Base-by-base conservation (phyloP, 2,329 filamentous ascomycete species). In the Penicillium sp. region DNA sequence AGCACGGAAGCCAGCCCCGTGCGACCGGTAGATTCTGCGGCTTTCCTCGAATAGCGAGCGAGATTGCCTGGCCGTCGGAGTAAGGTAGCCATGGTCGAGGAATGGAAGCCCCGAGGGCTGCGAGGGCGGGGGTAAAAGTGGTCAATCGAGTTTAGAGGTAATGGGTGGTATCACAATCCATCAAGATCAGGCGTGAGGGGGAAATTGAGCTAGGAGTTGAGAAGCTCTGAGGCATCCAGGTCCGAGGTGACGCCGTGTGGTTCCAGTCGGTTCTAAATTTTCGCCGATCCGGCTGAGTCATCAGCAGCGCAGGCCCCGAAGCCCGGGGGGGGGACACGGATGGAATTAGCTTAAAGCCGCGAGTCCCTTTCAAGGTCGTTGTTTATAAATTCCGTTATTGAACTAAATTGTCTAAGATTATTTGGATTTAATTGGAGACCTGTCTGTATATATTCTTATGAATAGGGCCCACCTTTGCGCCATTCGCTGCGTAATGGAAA, bases 51-150 rank as follows among this genome's bases (percentile, higher is more conserved):
- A 70, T 86, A 80, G 73, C 83, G 82, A 77, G 85, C 84, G 72
- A 89, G 77, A 74, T 85, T 83, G 79, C 85, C 84, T 73, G 87
- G 83, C 75, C 86, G 85, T 74, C 86, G 84, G 66, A 89, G 78
- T 69, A 87, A 79, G 69, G 84, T 84, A 73, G 86, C 86, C 87
- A 89, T 89, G 76, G 73, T 79, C 76, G 73, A 74, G 68, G 68
- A 69, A 65, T 62, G 59, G 64, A 60, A 70, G 69, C 70, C 71
- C 69, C 61, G 61, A 70, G 69, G 70, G 63, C 59, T 64, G 57
- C 57, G 62, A 67, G 61, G 60, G 66, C 58, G 58, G 63, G 57
- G 62, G 63, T 62, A 60, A 57, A 51, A 51, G 61, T 64, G 42
- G 60, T 65, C 63, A 66, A 65, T 65, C 61, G 58, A 59, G 43